Base-by-base conservation (phyloP, 1,284 basidiomycete species). In the Pisolithus thermaeus region DNA sequence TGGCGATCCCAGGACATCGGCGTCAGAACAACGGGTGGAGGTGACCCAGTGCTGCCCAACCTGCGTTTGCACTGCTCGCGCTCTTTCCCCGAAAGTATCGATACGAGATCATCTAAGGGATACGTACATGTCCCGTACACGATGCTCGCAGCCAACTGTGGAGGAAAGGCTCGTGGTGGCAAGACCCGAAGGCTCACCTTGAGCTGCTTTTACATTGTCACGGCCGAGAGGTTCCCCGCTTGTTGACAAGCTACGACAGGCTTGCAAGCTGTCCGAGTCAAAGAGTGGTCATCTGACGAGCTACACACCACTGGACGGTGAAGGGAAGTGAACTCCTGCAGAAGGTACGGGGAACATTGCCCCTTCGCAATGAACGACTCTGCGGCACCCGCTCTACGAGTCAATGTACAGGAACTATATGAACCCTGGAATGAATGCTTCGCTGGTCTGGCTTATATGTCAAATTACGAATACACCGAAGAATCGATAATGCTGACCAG, bases 191-290 rank as follows among this genome's bases (percentile, higher is more conserved):
- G 84, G 81, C 57, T 81, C 80, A n/a, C 84, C 79, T 47, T 20
- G 18, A 20, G 18, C 18, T 20, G 18, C 18, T 72, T 64, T 78
- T 59, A 20, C 18, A 20, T 92, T 88, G 68, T 91, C 89, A 69
- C 96, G 92, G 73, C 96, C 92, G 58, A 96, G 84, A n/a, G 73
- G 66, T 97, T 97, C 71, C 97, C 94, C 9, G 92, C 83, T 69
- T 93, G 89, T 68, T 94, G 90, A 16, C 94, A 93, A 4, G 84
- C 83, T 30, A 83, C 92, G 35, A 97, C 88, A 0, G 91, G 93
- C 61, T 94, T 87, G 8, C 97, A 71, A 1, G 93, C 94, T 56
- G 90, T 92, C 63, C 92, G 87, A 41, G 83, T 75, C 3, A 83
- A 81, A 48, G 80, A 73, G 40, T 80, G 82, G 59, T 92, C 89